A percentile compares a stretch with the other conserved stretches of the same genome.
Evolutionary conservation across 768 basidiomycete species (phyloP).

Genomic region (Antrodiella citrinella): DNA sequence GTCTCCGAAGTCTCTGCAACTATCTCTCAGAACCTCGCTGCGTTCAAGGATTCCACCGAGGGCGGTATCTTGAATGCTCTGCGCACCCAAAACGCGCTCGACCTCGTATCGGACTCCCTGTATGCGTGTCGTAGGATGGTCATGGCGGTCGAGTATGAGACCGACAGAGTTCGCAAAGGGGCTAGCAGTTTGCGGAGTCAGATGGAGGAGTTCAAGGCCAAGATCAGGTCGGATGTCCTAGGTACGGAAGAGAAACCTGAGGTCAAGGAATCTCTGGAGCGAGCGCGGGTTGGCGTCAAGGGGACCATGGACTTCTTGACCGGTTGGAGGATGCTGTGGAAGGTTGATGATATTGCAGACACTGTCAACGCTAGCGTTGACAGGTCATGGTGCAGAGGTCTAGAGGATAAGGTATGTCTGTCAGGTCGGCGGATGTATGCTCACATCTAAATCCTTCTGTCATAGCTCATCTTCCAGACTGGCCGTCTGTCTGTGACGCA

Average conservation of each 20-base stretch:
- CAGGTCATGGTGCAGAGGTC: slow-evolving; percentile 29
- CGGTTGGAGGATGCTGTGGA: slow-evolving; percentile 33
- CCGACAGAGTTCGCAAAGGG: slow-evolving; percentile 7
- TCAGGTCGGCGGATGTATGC: background rate
- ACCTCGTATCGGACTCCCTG: slow-evolving; percentile 15
- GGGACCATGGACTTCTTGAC: slow-evolving; percentile 24
- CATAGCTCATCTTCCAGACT: slow-evolving; percentile 58
- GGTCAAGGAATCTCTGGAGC: slow-evolving; percentile 22
- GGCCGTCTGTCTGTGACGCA: slow-evolving; percentile 49
- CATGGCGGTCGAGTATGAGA: slow-evolving; percentile 10
- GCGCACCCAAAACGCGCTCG: slow-evolving; percentile 14
- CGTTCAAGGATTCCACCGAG: background rate
- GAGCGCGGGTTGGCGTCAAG: slow-evolving; percentile 23
- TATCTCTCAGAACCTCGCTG: slow-evolving; percentile 24
- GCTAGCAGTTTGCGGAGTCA: slow-evolving; percentile 12
- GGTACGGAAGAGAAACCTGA: slow-evolving; percentile 10
- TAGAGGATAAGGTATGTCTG: slow-evolving; percentile 19
- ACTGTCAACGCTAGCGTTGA: slow-evolving; percentile 26
- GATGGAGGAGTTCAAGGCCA: slow-evolving; percentile 18
- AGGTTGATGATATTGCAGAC: slow-evolving; percentile 31
- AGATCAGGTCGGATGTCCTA: slow-evolving; percentile 15
- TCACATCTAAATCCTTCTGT: background rate
- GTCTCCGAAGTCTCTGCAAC: slow-evolving; percentile 39
- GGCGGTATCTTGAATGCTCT: background rate
- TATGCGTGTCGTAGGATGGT: slow-evolving; percentile 9